These are phyloP conservation scores for Dendrobium huoshanense DNA, from an alignment of 106 monocot genomes.

Conservation along the genomic window DNA sequence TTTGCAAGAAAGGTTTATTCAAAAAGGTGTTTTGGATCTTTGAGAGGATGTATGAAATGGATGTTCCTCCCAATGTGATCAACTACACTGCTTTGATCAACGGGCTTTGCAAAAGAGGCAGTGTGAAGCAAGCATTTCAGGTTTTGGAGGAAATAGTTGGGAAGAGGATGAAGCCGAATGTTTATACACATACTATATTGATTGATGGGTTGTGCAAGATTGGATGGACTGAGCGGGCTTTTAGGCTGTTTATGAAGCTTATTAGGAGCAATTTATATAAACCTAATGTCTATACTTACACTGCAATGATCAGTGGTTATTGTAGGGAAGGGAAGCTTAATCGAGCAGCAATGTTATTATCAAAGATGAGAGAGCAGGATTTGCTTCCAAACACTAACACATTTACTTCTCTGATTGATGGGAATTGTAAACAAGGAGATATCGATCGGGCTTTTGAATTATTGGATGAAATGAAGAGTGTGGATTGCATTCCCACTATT, in stretches of 20 bases:
- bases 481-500: constrained; percentile 62
- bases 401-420: constrained; percentile 72
- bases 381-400: constrained; percentile 71
- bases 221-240: constrained; percentile 94
- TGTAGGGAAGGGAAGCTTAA: constrained; percentile 76
- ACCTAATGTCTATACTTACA: constrained; percentile 84
- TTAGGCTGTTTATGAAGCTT: constrained; percentile 90
- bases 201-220: constrained; percentile 93
- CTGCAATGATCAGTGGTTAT: constrained; percentile 89
- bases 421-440: constrained; percentile 78
- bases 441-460: constrained; percentile 49
- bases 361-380: constrained; percentile 77
- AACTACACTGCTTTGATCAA: constrained; percentile 87
- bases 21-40: constrained; percentile 42
- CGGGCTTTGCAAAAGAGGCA: constrained; percentile 73
- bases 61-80: constrained; percentile 69
- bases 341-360: constrained; percentile 82
- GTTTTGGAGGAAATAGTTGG: constrained; percentile 79
- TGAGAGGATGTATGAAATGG: constrained; percentile 51
- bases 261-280: constrained; percentile 76
- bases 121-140: constrained; percentile 90
- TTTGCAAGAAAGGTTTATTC: constrained; percentile 51
- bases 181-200: constrained; percentile 75
- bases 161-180: constrained; percentile 81
- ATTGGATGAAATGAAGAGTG: constrained; percentile 50